Conservation (phyloP, 2,329 filamentous ascomycete species). For the Ophiosphaerella korrae region DNA sequence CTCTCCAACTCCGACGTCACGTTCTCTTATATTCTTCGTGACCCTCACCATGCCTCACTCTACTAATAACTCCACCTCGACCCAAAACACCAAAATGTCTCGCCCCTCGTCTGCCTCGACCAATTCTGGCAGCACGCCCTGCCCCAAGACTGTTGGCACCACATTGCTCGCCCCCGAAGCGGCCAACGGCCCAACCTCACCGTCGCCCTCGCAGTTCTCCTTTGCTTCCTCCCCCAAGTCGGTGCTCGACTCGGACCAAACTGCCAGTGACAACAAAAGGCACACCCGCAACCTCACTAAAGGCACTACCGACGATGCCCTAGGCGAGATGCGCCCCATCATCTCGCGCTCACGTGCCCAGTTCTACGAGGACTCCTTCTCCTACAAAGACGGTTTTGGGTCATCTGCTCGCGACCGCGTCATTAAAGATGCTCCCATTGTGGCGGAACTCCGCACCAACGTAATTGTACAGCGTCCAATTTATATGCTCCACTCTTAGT, state of each 20-base stretch:
- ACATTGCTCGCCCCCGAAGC: conserved; percentile 36
- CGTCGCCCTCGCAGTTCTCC: conserved; percentile 45
- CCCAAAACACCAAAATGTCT: conserved; percentile 39
- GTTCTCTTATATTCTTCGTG: conserved; percentile 9
- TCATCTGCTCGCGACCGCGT: conserved; percentile 50
- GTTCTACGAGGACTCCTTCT: conserved; percentile 47
- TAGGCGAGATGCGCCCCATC: conserved; percentile 17
- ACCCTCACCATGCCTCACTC: conserved; percentile 44
- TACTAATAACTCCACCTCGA: conserved; percentile 37
- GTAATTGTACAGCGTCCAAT: conserved; percentile 53
- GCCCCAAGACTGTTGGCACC: conserved; percentile 43
- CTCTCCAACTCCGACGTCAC: conserved; percentile 3
- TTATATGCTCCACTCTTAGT: conserved; percentile 7
- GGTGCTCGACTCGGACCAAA: conserved; percentile 24
- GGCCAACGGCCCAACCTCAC: conserved; percentile 36
- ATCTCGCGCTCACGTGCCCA: conserved; percentile 37
- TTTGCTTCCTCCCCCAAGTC: conserved; percentile 43
- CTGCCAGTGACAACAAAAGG: conserved; percentile 8
- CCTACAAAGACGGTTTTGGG: conserved; percentile 41
- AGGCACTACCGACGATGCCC: conserved; percentile 26
- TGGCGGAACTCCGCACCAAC: conserved; percentile 56
- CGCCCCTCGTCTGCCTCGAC: conserved; percentile 44
- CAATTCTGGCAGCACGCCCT: conserved; percentile 36
- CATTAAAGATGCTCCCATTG: conserved; percentile 52
- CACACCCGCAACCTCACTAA: conserved; percentile 20